Evolutionary conservation across 495 filamentous ascomycete species (phyloP).

Genomic region (Penicillium lagena): DNA sequence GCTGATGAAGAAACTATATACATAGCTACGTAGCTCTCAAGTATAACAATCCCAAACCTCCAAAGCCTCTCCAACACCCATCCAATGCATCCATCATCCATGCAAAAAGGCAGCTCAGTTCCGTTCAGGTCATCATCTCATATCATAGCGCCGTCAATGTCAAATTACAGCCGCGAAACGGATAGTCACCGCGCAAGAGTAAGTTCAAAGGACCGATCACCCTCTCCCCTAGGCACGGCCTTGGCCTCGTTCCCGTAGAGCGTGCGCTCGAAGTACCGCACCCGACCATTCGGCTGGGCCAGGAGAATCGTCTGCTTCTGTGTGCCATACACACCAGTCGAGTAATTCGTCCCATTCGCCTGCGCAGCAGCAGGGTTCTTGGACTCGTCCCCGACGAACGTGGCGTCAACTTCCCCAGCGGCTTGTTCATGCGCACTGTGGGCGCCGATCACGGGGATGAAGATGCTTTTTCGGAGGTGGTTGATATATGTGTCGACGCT

Average conservation of each 20-base stretch:
- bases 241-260: slow-evolving; percentile 66
- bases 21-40: too few relatives aligned
- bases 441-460: slow-evolving; percentile 68
- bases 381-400: slow-evolving; percentile 20
- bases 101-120: background rate
- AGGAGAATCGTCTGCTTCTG: slow-evolving; percentile 86
- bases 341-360: slow-evolving; percentile 19
- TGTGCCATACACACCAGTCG: slow-evolving; percentile 67
- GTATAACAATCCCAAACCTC: too few relatives aligned
- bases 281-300: slow-evolving; percentile 65
- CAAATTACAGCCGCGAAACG: background rate
- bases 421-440: slow-evolving; percentile 31
- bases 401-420: slow-evolving; percentile 45
- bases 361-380: background rate
- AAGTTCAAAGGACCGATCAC: slow-evolving; percentile 48
- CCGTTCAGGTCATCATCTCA: background rate
- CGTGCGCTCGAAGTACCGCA: slow-evolving; percentile 78
- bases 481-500: slow-evolving; percentile 66
- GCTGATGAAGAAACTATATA: too few relatives aligned
- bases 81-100: too few relatives aligned
- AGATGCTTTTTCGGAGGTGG: slow-evolving; percentile 71
- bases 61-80: too few relatives aligned
- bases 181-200: slow-evolving; percentile 12
- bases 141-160: background rate
- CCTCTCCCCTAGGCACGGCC: slow-evolving; percentile 50